phyloP scores from a whole-genome alignment of 2,329 filamentous ascomycete genomes.

The Dactylellina parvicollis region DNA sequence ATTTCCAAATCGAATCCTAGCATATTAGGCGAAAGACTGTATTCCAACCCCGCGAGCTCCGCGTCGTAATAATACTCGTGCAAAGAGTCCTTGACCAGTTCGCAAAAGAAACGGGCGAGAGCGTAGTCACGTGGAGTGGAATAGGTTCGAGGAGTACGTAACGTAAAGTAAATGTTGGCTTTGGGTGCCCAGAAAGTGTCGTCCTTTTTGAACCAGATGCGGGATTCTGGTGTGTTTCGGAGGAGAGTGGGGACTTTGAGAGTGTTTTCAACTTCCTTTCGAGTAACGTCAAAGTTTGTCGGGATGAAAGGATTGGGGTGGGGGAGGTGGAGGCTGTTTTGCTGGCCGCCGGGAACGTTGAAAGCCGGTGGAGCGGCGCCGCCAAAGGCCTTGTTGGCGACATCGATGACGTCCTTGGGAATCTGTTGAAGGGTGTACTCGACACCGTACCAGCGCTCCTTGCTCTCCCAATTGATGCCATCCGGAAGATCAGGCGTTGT shows the following conservation, averaged over 20 bases:
- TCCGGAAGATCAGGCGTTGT: constrained; percentile 81
- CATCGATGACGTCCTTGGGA: constrained; percentile 76
- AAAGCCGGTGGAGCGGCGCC: constrained; percentile 36
- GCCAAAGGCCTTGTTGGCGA: constrained; percentile 60
- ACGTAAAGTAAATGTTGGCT: constrained; percentile 82
- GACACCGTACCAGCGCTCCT: constrained; percentile 97
- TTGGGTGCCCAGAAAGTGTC: constrained; percentile 98
- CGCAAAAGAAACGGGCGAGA: constrained; percentile 81
- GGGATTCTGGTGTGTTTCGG: constrained; percentile 80
- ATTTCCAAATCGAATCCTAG: constrained; percentile 81
- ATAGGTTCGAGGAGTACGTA: constrained; percentile 78
- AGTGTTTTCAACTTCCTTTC: constrained; percentile 84
- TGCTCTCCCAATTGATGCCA: constrained; percentile 77
- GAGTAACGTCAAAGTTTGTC: constrained; percentile 90
- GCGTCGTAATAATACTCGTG: constrained; percentile 96
- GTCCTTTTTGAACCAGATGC: constrained; percentile 98
- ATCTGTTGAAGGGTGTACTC: constrained; percentile 88
- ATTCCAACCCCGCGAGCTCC: constrained; percentile 87
- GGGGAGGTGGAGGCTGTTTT: constrained; percentile 80
- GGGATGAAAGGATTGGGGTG: constrained; percentile 97
- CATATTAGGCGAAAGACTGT: constrained; percentile 77
- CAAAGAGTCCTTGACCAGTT: constrained; percentile 85
- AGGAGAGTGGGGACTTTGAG: constrained; percentile 80
- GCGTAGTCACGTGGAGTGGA: constrained; percentile 80
- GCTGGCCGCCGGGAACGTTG: constrained; percentile 62